Evolutionary conservation across 345 rosid genomes (phyloP).

Genomic region (Salix udensis): DNA sequence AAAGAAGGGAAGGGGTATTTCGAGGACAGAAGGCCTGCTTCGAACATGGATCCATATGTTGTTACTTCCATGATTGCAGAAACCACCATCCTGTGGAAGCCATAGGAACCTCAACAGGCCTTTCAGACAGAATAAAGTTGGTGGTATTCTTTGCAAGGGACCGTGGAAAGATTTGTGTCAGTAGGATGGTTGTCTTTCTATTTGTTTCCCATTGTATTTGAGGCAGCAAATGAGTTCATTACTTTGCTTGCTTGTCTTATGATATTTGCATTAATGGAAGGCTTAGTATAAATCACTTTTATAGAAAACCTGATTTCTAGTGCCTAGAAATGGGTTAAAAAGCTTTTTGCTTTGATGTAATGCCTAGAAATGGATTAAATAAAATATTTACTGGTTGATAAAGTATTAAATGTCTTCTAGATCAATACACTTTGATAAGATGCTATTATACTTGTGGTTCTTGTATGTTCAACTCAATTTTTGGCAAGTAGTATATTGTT

Average conservation of each 20-base stretch:
- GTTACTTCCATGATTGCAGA: slow-evolving; percentile 25
- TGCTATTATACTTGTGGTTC: not conserved
- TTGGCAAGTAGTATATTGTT: no score
- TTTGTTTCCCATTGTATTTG: not conserved
- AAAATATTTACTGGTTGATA: not conserved
- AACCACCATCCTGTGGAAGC: slow-evolving; percentile 25
- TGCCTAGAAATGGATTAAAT: not conserved
- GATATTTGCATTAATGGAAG: not conserved
- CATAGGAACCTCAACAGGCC: not conserved
- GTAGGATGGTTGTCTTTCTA: not conserved
- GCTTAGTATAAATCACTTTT: not conserved
- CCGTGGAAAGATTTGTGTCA: not conserved
- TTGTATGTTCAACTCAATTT: no score
- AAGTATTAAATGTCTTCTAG: not conserved
- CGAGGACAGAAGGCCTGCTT: slow-evolving; percentile 25
- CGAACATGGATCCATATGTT: slow-evolving; percentile 23
- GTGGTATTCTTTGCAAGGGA: not conserved
- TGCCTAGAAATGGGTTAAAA: not conserved
- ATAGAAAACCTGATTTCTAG: not conserved
- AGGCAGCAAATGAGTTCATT: not conserved
- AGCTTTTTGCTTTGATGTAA: not conserved
- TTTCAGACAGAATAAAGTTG: not conserved
- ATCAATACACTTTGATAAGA: not conserved
- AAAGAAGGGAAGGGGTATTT: slow-evolving; percentile 21
- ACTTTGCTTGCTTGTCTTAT: not conserved